Percentiles rank a stretch among this genome's conserved stretches.
Evolutionary conservation across 2,329 filamentous ascomycete species (phyloP).

Genomic region (Rutstroemia sp.): DNA sequence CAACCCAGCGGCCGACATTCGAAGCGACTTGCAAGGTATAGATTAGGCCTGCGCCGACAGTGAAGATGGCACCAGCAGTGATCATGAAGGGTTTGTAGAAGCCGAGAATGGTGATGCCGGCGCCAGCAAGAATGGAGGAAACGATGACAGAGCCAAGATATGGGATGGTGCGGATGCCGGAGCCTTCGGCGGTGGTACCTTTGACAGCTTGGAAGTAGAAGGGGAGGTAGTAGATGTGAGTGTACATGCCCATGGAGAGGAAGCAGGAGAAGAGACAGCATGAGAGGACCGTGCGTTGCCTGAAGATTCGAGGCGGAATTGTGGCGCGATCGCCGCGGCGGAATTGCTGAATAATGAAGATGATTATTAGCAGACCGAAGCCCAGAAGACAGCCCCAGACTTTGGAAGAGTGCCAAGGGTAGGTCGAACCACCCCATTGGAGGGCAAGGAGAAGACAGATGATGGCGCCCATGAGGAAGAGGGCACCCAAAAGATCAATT

Average conservation of each 20-base stretch:
- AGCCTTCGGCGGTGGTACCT: constrained; percentile 32
- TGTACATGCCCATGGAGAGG: constrained; percentile 30
- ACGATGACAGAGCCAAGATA: constrained; percentile 38
- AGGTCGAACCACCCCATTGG: constrained; percentile 40
- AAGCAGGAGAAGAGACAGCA: constrained; percentile 30
- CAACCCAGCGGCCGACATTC: constrained; percentile 41
- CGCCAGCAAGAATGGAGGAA: constrained; percentile 34
- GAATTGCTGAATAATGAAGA: constrained; percentile 35
- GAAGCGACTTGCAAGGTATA: constrained; percentile 36
- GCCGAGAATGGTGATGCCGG: constrained; percentile 33
- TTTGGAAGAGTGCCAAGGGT: constrained; percentile 37
- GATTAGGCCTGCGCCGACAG: constrained; percentile 36
- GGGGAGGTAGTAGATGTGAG: constrained; percentile 37
- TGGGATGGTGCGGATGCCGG: constrained; percentile 37
- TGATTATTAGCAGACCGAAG: constrained; percentile 27
- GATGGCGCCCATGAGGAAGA: constrained; percentile 39
- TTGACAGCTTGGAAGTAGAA: constrained; percentile 45
- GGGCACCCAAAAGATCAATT: constrained; percentile 40
- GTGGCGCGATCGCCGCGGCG: constrained; percentile 42
- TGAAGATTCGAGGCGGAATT: constrained; percentile 40
- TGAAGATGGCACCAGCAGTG: constrained; percentile 36
- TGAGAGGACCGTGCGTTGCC: constrained; percentile 31
- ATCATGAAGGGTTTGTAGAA: constrained; percentile 40
- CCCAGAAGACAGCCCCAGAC: constrained; percentile 40
- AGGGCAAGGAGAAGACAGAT: constrained; percentile 39